Evolutionary conservation across 441 rosid species (phyloP).

Genomic region (Gossypium schwendimanii): DNA sequence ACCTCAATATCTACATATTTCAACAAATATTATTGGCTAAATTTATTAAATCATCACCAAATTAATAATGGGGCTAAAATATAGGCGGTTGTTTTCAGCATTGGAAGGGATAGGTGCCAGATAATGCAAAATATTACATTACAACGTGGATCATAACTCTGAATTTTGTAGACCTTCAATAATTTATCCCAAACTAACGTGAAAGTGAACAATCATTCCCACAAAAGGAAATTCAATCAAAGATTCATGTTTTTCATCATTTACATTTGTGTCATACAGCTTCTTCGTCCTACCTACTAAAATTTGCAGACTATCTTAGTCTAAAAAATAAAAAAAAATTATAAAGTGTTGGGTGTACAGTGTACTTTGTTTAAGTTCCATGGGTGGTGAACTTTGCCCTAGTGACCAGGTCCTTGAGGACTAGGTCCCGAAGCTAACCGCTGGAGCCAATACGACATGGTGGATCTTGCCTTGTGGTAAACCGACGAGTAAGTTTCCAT

Average conservation of each 20-base stretch:
- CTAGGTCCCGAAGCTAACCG: slow-evolving; percentile 44
- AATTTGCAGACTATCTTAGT: not conserved
- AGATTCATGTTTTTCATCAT: not conserved
- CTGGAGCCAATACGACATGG: slow-evolving; percentile 35
- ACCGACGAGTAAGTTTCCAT: slow-evolving; percentile 26
- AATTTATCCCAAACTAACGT: not conserved
- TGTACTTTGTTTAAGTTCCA: not conserved
- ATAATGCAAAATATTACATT: not conserved
- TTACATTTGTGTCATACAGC: not conserved
- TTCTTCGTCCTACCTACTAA: not conserved
- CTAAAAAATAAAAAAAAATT: not conserved
- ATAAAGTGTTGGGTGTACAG: not conserved
- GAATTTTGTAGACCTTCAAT: not conserved
- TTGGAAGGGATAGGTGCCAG: not conserved
- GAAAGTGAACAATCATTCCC: not conserved
- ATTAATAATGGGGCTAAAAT: too few relatives aligned
- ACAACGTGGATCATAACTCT: not conserved
- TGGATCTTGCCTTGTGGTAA: slow-evolving; percentile 30
- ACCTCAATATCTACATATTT: too few relatives aligned
- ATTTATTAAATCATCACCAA: too few relatives aligned
- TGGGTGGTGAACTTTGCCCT: not conserved
- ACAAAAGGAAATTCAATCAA: not conserved
- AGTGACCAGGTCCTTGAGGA: slow-evolving; percentile 43
- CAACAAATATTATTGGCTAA: too few relatives aligned
- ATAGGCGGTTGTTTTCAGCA: too few relatives aligned